Evolutionary conservation across 306 rosid genomes (phyloP).

Genomic region (Fragaria nilgerrensis): DNA sequence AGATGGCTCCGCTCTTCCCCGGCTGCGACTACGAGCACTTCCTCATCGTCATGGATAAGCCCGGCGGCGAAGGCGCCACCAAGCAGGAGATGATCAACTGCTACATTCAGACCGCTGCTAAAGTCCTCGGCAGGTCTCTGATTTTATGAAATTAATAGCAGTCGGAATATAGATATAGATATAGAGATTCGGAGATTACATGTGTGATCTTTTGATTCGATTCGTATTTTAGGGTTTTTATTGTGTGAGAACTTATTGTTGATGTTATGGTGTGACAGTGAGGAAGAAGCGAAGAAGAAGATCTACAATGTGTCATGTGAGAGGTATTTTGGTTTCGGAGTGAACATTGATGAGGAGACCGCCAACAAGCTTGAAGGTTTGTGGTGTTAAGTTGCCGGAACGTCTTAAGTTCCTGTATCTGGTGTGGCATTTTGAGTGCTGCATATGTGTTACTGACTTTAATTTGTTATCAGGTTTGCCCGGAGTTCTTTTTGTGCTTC

Average conservation of each 20-base stretch:
- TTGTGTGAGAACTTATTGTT: neutral
- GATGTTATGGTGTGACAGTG: slow-evolving; percentile 36
- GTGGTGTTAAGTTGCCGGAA: neutral
- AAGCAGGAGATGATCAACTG: slow-evolving; percentile 88
- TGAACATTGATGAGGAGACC: slow-evolving; percentile 91
- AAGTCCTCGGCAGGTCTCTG: slow-evolving; percentile 64
- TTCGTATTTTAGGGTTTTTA: neutral
- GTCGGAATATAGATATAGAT: neutral
- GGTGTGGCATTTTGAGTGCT: neutral
- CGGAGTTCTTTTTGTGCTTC: slow-evolving; percentile 84
- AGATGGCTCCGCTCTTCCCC: slow-evolving; percentile 96
- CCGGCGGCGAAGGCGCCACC: slow-evolving; percentile 77
- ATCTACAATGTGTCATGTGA: slow-evolving; percentile 88
- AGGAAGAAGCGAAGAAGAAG: slow-evolving; percentile 89
- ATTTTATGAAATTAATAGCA: neutral
- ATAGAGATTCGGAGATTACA: neutral
- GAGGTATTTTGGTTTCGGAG: slow-evolving; percentile 90
- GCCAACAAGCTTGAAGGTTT: slow-evolving; percentile 86
- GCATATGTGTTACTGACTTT: neutral
- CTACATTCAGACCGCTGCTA: slow-evolving; percentile 71
- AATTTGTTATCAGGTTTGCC: slow-evolving; percentile 54
- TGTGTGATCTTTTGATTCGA: neutral
- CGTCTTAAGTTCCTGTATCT: neutral
- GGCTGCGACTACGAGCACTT: slow-evolving; percentile 96
- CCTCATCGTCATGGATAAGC: slow-evolving; percentile 94